Evolutionary conservation across 371 early-diverging fungal species (phyloP), one percentile per base, ranked within the genome.

Genomic region (Mortierella polycephala): DNA sequence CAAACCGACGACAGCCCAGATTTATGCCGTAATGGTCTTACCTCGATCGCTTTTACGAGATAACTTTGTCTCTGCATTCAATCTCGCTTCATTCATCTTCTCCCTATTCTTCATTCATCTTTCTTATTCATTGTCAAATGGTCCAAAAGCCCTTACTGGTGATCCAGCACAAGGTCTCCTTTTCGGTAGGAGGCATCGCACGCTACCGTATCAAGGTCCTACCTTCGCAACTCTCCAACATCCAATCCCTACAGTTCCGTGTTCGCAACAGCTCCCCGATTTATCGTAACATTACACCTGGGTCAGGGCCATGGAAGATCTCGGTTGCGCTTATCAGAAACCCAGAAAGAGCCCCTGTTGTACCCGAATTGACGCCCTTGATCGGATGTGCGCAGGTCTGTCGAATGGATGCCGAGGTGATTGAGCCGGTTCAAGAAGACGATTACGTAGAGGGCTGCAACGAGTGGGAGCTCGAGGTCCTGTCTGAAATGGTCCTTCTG

Each of bases 251-350:
- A 8, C 74, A 72, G 45, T 79, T 79, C 51, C 64, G 70, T 57
- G 45, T 79, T 60, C 69, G 70, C 37, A 79, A 79, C 49, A 52
- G 56, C 1, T 61, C 73, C 0, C 79, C 79, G 7, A 39, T 69
- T 39, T 79, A 66, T 41, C 45, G 69, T 14, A 73, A 72, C 12
- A 55, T 79, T 47, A 72, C 79, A 2, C 80, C 73, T 9, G 57
- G 67, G 21, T 79, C 80, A 11, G 80, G 80, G 0, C 79, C 79
- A 8, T 77, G 79, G 80, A 79, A 72, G 57, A 50, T 73, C 50
- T 61, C 73, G 2, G 57, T 73, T 0, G 63, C 80, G 11, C 54
- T 79, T 12, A 37, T 79, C 47, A 49, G 68, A 18, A 69, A 79
- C 49, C 80, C 80, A 16, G 57, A 73, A 51, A 69, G 61, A 18